Percentiles rank a stretch among this genome's conserved stretches.
Evolutionary conservation across 495 filamentous ascomycete species (phyloP).

Genomic region (Echria macrotheca): DNA sequence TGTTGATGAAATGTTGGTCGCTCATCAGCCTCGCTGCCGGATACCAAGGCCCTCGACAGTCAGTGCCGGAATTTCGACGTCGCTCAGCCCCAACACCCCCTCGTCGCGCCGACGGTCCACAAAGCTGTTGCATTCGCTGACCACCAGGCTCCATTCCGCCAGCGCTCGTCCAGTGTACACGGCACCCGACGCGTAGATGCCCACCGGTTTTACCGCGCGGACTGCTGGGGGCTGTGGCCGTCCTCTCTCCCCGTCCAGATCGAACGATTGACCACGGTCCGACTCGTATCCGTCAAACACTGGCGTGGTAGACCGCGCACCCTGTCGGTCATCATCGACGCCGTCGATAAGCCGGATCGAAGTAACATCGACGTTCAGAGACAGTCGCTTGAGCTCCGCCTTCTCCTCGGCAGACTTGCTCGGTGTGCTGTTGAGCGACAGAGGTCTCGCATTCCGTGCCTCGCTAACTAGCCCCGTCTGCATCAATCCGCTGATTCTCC

Average conservation of each 20-base stretch:
- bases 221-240: constrained; percentile 16
- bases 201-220: constrained; percentile 33
- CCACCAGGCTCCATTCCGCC: constrained; percentile 83
- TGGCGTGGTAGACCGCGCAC: constrained; percentile 2
- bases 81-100: constrained; percentile 66
- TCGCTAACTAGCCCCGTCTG: constrained; percentile 41
- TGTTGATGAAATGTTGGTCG: background rate
- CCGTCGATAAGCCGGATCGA: constrained; percentile 7
- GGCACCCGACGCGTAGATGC: constrained; percentile 33
- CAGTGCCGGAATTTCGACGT: constrained; percentile 83
- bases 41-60: constrained; percentile 80
- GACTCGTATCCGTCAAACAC: constrained; percentile 14
- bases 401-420: constrained; percentile 8
- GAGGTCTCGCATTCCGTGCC: constrained; percentile 37
- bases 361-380: constrained; percentile 18
- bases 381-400: constrained; percentile 12
- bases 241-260: constrained; percentile 9
- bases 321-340: constrained; percentile 7
- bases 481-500: constrained; percentile 37
- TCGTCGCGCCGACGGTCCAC: constrained; percentile 81
- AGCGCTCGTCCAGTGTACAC: constrained; percentile 84
- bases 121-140: constrained; percentile 87
- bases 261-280: constrained; percentile 13
- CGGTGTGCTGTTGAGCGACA: constrained; percentile 15
- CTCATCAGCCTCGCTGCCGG: constrained; percentile 22